Base-by-base conservation (phyloP, 306 rosid genomes). In the Dryas drummondii region DNA sequence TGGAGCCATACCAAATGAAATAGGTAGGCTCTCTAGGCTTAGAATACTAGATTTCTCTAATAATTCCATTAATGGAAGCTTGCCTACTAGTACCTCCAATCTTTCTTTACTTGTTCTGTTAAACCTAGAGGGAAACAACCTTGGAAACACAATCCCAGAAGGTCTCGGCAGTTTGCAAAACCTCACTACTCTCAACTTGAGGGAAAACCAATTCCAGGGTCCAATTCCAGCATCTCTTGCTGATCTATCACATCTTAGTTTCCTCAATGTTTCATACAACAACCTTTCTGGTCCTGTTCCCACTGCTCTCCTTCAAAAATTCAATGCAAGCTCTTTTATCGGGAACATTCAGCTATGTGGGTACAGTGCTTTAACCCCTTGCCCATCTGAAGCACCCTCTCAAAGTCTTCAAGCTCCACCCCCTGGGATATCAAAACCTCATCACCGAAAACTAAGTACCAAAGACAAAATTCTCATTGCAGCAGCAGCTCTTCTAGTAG, bases 211-310 rank as follows among this genome's bases (percentile, higher is more conserved):
- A 59, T 78, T 93, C 41, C 80, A 62, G 72, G 96, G 93, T 17
- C 81, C 76, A 86, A 93, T 93, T 63, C 98, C 97, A 55, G 72
- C 44, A 66, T 81, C 97, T 60, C 76, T 91, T 19, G 70, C 76
- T 53, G 75, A 72, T 76, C 81, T 93, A 44, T 26, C 59, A 9
- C 76, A 73, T 68, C 96, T 93, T 15, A 70, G 3, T 53, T 81
- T 74, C 68, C 87, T 93, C 76, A 88, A 91, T 71, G 97, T 93
- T 66, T 93, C 98, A 10, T 76, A 89, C 78, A 93, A 93, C 66
- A 76, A 88, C 63, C 93, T 93, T 45, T 88, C 97, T 16, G 98
- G 98, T 44, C 79, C 87, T 12, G 98, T 93, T 53, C 98, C 98
- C 9, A 16, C 79, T 16, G 14, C 42, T 26, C 89, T 93, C 32